Evolutionary conservation across 805 yeast species (phyloP).

Genomic region (Metschnikowia koreensis): DNA sequence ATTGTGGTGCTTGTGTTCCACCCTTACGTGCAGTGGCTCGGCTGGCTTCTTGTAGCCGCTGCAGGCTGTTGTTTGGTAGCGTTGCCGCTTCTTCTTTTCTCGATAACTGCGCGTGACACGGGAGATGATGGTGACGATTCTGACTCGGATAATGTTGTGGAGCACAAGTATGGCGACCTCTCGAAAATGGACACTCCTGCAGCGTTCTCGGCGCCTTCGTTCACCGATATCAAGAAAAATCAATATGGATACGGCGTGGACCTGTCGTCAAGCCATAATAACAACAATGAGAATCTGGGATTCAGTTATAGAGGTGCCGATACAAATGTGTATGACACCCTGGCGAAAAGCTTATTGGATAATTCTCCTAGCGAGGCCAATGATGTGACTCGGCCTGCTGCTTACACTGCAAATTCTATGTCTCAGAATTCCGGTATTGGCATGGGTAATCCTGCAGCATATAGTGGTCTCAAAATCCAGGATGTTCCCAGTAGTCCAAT

Average conservation of each 20-base stretch:
- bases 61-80: constrained; percentile 55
- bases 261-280: constrained; percentile 1
- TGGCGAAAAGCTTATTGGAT: constrained; percentile 28
- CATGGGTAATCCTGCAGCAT: background rate
- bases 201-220: constrained; percentile 8
- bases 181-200: constrained; percentile 8
- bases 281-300: background rate
- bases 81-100: constrained; percentile 46
- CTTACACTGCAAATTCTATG: constrained; percentile 1
- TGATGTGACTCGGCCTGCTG: constrained; percentile 28
- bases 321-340: constrained; percentile 5
- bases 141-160: constrained; percentile 18
- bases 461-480: constrained; percentile 22
- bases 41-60: constrained; percentile 69
- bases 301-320: constrained; percentile 14
- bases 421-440: background rate
- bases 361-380: constrained; percentile 32
- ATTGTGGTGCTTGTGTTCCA: constrained; percentile 56
- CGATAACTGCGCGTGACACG: constrained; percentile 27
- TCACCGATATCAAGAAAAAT: background rate
- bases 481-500: constrained; percentile 36
- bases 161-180: constrained; percentile 16
- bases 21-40: constrained; percentile 69
- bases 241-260: constrained; percentile 8
- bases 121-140: constrained; percentile 15